phyloP scores from a whole-genome alignment of 2,329 filamentous ascomycete genomes.

The Exophiala dermatitidis region DNA sequence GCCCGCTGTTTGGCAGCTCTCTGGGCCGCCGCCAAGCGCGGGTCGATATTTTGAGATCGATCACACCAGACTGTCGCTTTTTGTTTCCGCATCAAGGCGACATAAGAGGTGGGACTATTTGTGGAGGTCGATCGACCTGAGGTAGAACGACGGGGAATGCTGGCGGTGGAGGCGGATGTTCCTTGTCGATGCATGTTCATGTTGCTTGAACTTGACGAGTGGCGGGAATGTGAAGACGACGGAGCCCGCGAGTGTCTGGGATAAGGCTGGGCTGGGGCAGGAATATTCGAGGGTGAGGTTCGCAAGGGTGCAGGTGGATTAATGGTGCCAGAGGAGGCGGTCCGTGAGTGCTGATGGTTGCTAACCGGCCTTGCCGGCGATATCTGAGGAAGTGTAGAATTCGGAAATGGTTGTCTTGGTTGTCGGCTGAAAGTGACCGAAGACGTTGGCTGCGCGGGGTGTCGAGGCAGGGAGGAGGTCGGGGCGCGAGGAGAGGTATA shows the following conservation, averaged over 20 bases:
- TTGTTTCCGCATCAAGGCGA: slow-evolving; percentile 90
- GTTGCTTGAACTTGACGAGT: slow-evolving; percentile 19
- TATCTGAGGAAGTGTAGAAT: slow-evolving; percentile 11
- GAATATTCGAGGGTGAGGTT: slow-evolving; percentile 5
- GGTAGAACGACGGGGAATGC: slow-evolving; percentile 26
- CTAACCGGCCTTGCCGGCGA: slow-evolving; percentile 12
- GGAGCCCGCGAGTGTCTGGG: slow-evolving; percentile 10
- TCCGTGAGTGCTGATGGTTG: slow-evolving; percentile 23
- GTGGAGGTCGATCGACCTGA: slow-evolving; percentile 25
- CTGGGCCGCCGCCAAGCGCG: slow-evolving; percentile 72
- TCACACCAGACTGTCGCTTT: slow-evolving; percentile 99
- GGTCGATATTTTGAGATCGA: slow-evolving; percentile 84
- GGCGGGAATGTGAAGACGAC: slow-evolving; percentile 22
- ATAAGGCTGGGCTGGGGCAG: background rate
- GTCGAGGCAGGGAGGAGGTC: slow-evolving; percentile 13
- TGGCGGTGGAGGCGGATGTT: slow-evolving; percentile 22
- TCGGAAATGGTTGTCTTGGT: slow-evolving; percentile 13
- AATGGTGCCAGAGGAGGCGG: slow-evolving; percentile 18
- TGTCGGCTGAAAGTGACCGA: slow-evolving; percentile 19
- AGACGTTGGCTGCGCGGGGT: slow-evolving; percentile 7
- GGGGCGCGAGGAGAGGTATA: slow-evolving; percentile 10
- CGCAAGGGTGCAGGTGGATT: slow-evolving; percentile 9
- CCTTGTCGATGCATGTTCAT: slow-evolving; percentile 26
- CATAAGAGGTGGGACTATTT: slow-evolving; percentile 51
- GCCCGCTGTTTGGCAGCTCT: slow-evolving; percentile 81